Percentiles rank a stretch among this genome's conserved stretches.
phyloP scores from a whole-genome alignment of 1,139 yeast species.

The Debaryomyces coudertii region DNA sequence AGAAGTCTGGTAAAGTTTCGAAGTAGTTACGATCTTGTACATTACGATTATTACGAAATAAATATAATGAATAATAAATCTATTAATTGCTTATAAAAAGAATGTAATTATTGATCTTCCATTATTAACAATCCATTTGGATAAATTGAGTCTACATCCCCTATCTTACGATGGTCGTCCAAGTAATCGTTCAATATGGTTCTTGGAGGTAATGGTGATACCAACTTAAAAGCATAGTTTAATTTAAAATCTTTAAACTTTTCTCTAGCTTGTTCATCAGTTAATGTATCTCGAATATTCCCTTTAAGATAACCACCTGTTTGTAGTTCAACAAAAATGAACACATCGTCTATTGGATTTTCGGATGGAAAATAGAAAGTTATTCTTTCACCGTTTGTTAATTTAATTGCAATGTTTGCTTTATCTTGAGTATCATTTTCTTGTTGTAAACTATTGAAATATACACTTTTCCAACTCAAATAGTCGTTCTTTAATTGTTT shows the following conservation, averaged over 20 bases:
- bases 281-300: conserved; percentile 48
- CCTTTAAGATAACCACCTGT: conserved; percentile 36
- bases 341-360: conserved; percentile 55
- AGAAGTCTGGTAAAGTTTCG: conserved; percentile 34
- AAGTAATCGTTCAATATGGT: conserved; percentile 31
- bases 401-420: conserved; percentile 63
- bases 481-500: conserved; percentile 32
- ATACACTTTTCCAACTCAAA: conserved; percentile 51
- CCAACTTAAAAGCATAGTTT: conserved; percentile 34
- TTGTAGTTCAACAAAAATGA: conserved; percentile 56
- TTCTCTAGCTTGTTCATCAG: conserved; percentile 24
- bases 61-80: conserved; percentile 1
- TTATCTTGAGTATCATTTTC: conserved; percentile 24
- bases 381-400: conserved; percentile 53
- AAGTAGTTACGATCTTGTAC: conserved; percentile 3
- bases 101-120: conserved; percentile 25
- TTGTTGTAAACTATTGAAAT: conserved; percentile 40
- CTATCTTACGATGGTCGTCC: conserved; percentile 22
- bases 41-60: conserved; percentile 9
- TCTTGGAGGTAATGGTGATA: conserved; percentile 47
- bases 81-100: neutral
- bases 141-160: conserved; percentile 37
- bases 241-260: conserved; percentile 30
- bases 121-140: conserved; percentile 50
- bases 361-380: conserved; percentile 52